A percentile compares a stretch with the other conserved stretches of the same genome.
phyloP scores from a whole-genome alignment of 768 basidiomycete genomes.

The Russula sp. region DNA sequence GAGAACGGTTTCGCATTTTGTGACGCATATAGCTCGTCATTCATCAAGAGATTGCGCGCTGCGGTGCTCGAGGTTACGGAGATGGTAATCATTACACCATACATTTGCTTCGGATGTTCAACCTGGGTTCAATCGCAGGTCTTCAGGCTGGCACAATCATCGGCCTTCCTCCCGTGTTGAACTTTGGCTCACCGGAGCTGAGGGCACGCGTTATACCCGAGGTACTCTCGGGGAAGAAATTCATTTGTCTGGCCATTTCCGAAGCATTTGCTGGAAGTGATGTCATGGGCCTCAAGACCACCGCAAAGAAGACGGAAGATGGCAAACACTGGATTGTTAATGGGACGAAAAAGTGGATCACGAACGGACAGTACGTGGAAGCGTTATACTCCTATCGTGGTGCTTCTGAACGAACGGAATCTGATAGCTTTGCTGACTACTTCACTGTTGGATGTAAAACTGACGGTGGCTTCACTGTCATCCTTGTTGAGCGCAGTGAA shows the following conservation, averaged over 20 bases:
- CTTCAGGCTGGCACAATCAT: slow-evolving; percentile 75
- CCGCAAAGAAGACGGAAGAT: slow-evolving; percentile 74
- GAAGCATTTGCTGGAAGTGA: slow-evolving; percentile 89
- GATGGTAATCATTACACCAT: slow-evolving; percentile 47
- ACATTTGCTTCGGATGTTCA: neutral
- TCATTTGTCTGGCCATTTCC: slow-evolving; percentile 82
- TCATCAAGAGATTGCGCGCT: slow-evolving; percentile 40
- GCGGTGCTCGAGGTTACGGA: slow-evolving; percentile 74
- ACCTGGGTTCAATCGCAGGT: slow-evolving; percentile 39
- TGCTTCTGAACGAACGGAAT: slow-evolving; percentile 7
- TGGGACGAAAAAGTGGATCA: slow-evolving; percentile 87
- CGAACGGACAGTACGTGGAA: slow-evolving; percentile 58
- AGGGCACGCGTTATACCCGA: slow-evolving; percentile 55
- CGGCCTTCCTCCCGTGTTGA: slow-evolving; percentile 79
- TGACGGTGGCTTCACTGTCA: slow-evolving; percentile 74
- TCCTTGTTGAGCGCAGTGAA: slow-evolving; percentile 78
- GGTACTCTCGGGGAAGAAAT: slow-evolving; percentile 71
- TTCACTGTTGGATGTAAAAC: slow-evolving; percentile 76
- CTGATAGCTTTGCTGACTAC: slow-evolving; percentile 43
- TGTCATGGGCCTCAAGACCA: slow-evolving; percentile 74
- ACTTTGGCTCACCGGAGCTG: slow-evolving; percentile 69
- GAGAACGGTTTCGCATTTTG: slow-evolving; percentile 3
- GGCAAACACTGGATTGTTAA: slow-evolving; percentile 84
- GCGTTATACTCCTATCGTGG: neutral
- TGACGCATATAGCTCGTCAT: slow-evolving; percentile 40